phyloP scores from a whole-genome alignment of 1,284 basidiomycete genomes.

The Schizopora paradoxa region DNA sequence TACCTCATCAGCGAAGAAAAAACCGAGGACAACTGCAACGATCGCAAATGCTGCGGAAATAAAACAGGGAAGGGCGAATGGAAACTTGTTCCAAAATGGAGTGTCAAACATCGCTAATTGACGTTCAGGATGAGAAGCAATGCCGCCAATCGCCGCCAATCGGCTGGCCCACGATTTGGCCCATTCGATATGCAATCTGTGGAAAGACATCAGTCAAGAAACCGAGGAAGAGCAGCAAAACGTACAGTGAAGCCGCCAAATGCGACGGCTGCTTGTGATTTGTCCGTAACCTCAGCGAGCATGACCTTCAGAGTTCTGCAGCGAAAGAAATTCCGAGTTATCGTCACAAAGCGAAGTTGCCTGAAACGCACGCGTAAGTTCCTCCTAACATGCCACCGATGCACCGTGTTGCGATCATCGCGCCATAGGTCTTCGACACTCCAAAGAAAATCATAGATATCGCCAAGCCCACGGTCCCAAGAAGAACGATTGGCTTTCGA shows the following conservation, averaged over 20 bases:
- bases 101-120: slow-evolving; percentile 16
- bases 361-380: slow-evolving; percentile 2
- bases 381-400: slow-evolving; percentile 13
- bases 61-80: slow-evolving; percentile 21
- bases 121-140: slow-evolving; percentile 20
- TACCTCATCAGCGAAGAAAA: slow-evolving; percentile 19
- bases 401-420: slow-evolving; percentile 15
- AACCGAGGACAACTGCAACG: slow-evolving; percentile 15
- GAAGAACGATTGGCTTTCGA: slow-evolving; percentile 16
- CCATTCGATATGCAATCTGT: slow-evolving; percentile 12
- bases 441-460: slow-evolving; percentile 14
- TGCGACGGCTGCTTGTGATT: neutral
- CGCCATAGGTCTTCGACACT: slow-evolving; percentile 10
- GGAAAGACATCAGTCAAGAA: neutral
- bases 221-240: neutral
- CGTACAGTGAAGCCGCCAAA: neutral
- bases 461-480: slow-evolving; percentile 15
- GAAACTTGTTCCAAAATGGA: slow-evolving; percentile 20
- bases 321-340: neutral
- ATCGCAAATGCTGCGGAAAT: slow-evolving; percentile 19
- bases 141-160: slow-evolving; percentile 22
- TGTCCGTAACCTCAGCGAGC: slow-evolving; percentile 15
- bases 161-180: slow-evolving; percentile 16
- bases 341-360: neutral
- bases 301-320: slow-evolving; percentile 16